Percentiles rank a stretch among this genome's conserved stretches.
phyloP scores from a whole-genome alignment of 148 eudicot species.

The Talinum fruticosum region DNA sequence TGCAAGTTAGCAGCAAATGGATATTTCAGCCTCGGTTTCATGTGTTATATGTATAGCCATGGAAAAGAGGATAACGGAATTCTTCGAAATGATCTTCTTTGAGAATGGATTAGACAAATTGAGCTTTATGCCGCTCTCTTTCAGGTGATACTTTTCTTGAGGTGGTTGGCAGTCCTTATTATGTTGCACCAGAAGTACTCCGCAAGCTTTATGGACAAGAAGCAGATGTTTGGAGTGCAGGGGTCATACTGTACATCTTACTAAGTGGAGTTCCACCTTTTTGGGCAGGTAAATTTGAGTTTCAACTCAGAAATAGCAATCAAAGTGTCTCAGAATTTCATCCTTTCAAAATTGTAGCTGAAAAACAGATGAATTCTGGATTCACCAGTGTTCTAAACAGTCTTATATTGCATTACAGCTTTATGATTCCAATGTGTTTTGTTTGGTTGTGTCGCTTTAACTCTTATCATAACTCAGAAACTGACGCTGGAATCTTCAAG shows the following conservation, averaged over 20 bases:
- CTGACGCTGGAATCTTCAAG: conserved; percentile 66
- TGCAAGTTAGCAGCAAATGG: too few species aligned
- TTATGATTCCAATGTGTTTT: background rate
- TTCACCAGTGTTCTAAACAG: background rate
- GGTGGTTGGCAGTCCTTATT: conserved; percentile 78
- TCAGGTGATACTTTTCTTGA: conserved; percentile 64
- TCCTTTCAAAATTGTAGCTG: too few species aligned
- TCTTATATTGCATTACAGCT: background rate
- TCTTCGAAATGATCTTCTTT: background rate
- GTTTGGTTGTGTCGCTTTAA: background rate
- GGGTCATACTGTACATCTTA: conserved; percentile 72
- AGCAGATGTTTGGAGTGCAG: conserved; percentile 88
- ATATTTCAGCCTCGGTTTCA: too few species aligned
- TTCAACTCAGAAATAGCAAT: background rate
- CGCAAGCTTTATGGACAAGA: conserved; percentile 68
- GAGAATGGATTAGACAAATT: background rate
- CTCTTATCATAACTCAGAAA: conserved; percentile 39
- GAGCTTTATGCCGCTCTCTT: background rate
- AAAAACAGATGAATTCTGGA: background rate
- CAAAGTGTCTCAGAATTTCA: background rate
- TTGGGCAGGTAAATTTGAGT: conserved; percentile 55
- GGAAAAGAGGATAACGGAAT: too few species aligned
- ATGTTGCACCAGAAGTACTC: conserved; percentile 78
- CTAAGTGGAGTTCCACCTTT: conserved; percentile 74
- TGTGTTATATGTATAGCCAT: too few species aligned